Percentiles rank a stretch among this genome's conserved stretches.
Conservation (phyloP, 2,329 filamentous ascomycete species). For the Lecanicillium sp. region DNA sequence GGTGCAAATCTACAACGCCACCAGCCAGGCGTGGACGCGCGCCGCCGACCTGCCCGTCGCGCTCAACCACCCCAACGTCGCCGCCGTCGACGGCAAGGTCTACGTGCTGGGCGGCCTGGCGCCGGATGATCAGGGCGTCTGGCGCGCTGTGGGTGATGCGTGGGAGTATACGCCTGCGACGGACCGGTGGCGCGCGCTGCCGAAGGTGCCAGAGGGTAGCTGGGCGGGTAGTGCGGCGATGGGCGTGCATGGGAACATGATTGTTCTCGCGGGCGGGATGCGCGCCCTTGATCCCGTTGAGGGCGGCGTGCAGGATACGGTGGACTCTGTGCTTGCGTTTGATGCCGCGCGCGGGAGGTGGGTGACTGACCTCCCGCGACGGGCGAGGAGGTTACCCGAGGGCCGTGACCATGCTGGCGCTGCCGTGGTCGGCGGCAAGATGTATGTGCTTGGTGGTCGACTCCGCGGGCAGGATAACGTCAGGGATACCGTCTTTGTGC, state of each 20-base stretch:
- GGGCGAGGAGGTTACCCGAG: conserved; percentile 20
- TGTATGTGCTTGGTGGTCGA: conserved; percentile 30
- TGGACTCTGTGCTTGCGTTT: conserved; percentile 22
- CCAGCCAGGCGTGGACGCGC: conserved; percentile 19
- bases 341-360: conserved; percentile 18
- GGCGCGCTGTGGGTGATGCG: conserved; percentile 17
- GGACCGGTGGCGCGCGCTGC: conserved; percentile 20
- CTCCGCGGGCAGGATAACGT: conserved; percentile 20
- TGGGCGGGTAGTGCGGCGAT: conserved; percentile 24
- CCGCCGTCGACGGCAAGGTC: conserved; percentile 24
- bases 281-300: conserved; percentile 13
- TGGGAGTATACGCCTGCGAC: conserved; percentile 21
- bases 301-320: conserved; percentile 15
- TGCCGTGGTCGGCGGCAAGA: conserved; percentile 19
- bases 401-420: conserved; percentile 25
- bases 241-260: conserved; percentile 18
- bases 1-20: conserved; percentile 24
- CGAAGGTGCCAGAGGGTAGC: conserved; percentile 17
- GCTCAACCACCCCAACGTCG: conserved; percentile 30
- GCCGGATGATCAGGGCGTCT: conserved; percentile 14
- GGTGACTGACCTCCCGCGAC: conserved; percentile 18
- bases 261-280: conserved; percentile 32
- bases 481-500: conserved; percentile 24
- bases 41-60: conserved; percentile 18
- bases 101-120: conserved; percentile 30